A percentile compares a stretch with the other conserved stretches of the same genome.
phyloP scores from a whole-genome alignment of 345 rosid genomes.

The Rhizophora apiculata region DNA sequence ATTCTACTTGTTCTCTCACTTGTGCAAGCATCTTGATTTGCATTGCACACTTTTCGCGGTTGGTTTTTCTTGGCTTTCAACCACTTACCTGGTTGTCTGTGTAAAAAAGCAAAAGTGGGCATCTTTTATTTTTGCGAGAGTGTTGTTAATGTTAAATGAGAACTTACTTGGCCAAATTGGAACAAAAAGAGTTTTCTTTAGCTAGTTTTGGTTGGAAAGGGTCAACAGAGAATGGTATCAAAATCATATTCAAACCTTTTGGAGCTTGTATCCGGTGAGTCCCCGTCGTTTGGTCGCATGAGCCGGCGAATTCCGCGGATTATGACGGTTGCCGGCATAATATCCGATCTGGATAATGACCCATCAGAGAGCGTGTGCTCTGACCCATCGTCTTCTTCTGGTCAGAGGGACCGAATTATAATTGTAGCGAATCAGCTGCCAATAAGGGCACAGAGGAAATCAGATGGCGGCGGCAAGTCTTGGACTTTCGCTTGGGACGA shows the following conservation, averaged over 20 bases:
- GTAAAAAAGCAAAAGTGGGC: neutral
- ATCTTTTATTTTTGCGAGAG: neutral
- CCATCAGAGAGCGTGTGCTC: conserved; percentile 51
- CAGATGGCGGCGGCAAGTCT: conserved; percentile 36
- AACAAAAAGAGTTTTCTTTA: conserved; percentile 7
- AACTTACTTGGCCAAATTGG: neutral
- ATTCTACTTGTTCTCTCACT: neutral
- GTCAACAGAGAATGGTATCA: conserved; percentile 48
- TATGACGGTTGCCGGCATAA: conserved; percentile 82
- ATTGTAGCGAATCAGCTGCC: conserved; percentile 84
- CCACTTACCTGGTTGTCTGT: neutral
- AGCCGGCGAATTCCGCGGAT: conserved; percentile 68
- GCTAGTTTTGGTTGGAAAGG: conserved; percentile 6
- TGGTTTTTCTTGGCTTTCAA: conserved; percentile 1
- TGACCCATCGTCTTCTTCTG: conserved; percentile 53
- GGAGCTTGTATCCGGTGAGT: conserved; percentile 75
- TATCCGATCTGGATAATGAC: conserved; percentile 71
- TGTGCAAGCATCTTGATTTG: neutral
- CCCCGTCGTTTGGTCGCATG: conserved; percentile 76
- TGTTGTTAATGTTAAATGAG: neutral
- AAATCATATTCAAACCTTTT: conserved; percentile 83
- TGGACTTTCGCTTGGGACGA: conserved; percentile 81
- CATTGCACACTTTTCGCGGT: neutral
- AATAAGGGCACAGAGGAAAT: conserved; percentile 57
- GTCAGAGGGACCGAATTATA: conserved; percentile 60